Conservation (phyloP, 2,329 filamentous ascomycete genomes). For the Trichoderma gracile region DNA sequence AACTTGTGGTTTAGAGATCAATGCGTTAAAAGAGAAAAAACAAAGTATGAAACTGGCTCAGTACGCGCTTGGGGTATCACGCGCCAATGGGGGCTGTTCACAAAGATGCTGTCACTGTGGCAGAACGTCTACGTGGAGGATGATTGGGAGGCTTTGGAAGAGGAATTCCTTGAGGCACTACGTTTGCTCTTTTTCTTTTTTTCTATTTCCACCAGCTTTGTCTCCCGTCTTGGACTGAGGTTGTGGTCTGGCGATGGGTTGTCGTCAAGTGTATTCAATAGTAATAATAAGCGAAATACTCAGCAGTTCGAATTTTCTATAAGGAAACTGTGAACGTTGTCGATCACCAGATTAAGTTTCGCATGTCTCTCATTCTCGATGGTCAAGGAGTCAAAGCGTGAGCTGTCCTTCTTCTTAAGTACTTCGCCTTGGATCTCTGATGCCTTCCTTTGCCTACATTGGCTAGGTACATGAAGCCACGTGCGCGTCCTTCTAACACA, state of each 20-base stretch:
- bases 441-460: no score
- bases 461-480: no score
- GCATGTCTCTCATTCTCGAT: no score
- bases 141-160: not conserved
- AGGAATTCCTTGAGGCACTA: not conserved
- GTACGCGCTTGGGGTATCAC: not conserved
- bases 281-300: slow-evolving; percentile 24
- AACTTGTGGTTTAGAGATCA: slow-evolving; percentile 29
- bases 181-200: not conserved
- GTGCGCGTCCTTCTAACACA: no score
- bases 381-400: no score
- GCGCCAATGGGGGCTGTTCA: not conserved
- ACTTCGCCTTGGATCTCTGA: no score
- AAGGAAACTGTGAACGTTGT: not conserved
- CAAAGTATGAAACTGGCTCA: slow-evolving; percentile 1
- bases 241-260: not conserved
- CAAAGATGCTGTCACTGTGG: not conserved
- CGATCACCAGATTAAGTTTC: no score
- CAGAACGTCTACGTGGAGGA: not conserved
- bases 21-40: slow-evolving; percentile 25
- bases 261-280: slow-evolving; percentile 14
- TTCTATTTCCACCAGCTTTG: not conserved
- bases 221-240: not conserved
- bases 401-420: accelerated
- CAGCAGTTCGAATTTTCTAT: not conserved